Conservation (phyloP, 2,329 filamentous ascomycete species). For the Aspergillus felis region DNA sequence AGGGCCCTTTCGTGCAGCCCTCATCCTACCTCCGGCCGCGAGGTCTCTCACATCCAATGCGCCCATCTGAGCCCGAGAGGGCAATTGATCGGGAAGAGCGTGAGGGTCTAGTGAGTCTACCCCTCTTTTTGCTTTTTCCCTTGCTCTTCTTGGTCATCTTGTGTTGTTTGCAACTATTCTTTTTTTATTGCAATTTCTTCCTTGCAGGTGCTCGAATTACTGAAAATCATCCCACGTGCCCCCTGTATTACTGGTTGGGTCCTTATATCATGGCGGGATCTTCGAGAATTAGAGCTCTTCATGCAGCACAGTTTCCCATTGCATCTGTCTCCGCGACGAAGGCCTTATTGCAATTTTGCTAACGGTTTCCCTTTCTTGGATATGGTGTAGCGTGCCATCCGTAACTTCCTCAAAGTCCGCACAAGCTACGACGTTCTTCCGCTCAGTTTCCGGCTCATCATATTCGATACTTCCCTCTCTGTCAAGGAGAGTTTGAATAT, state of each 20-base stretch:
- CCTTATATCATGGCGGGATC: background rate
- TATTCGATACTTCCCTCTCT: conserved; percentile 89
- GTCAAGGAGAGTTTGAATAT: conserved; percentile 98
- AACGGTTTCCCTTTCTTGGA: conserved; percentile 17
- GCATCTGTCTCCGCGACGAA: conserved; percentile 7
- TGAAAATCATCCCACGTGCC: background rate
- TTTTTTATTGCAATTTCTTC: background rate
- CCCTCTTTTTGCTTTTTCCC: conserved; percentile 1
- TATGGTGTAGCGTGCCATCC: conserved; percentile 69
- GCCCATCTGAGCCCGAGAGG: conserved; percentile 39
- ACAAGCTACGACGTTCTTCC: conserved; percentile 98
- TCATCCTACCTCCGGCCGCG: conserved; percentile 45
- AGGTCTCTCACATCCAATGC: conserved; percentile 38
- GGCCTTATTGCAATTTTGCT: conserved; percentile 17
- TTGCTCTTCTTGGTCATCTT: conserved; percentile 3
- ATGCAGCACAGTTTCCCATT: background rate
- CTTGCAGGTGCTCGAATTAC: background rate
- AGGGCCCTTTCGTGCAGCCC: conserved; percentile 46
- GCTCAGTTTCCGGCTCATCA: conserved; percentile 89
- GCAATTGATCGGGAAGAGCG: conserved; percentile 48
- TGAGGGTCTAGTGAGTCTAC: conserved; percentile 44
- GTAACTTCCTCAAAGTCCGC: conserved; percentile 92
- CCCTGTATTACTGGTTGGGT: background rate
- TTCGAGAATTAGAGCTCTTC: background rate
- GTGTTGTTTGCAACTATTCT: background rate